Evolutionary conservation across 2,329 filamentous ascomycete species (phyloP).

Genomic region (Annulohypoxylon truncatum): DNA sequence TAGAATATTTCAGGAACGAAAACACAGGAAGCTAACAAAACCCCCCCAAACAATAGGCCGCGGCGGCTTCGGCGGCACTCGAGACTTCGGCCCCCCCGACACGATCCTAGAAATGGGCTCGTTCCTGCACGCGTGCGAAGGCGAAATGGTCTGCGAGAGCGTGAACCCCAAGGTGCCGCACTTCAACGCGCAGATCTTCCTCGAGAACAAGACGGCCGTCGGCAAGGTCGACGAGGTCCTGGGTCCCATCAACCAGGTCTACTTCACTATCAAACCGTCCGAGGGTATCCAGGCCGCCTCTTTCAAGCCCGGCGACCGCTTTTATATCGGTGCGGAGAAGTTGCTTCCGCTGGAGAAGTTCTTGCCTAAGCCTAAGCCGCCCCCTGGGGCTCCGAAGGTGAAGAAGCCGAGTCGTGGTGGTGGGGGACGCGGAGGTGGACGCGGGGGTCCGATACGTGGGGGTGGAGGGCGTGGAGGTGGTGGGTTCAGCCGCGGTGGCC

Average conservation of each 20-base stretch:
- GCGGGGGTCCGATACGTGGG: slow-evolving; percentile 55
- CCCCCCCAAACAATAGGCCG: slow-evolving; percentile 46
- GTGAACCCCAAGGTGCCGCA: slow-evolving; percentile 96
- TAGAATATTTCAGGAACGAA: not conserved
- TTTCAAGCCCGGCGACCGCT: slow-evolving; percentile 97
- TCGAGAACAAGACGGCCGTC: slow-evolving; percentile 96
- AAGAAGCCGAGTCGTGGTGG: slow-evolving; percentile 76
- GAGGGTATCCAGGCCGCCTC: slow-evolving; percentile 95
- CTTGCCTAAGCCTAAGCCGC: slow-evolving; percentile 89
- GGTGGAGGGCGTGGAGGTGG: slow-evolving; percentile 49
- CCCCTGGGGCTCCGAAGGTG: slow-evolving; percentile 70
- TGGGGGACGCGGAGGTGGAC: slow-evolving; percentile 60
- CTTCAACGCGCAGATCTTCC: slow-evolving; percentile 98
- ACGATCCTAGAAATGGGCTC: slow-evolving; percentile 80
- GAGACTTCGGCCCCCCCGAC: slow-evolving; percentile 52
- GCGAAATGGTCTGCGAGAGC: slow-evolving; percentile 97
- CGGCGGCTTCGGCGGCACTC: slow-evolving; percentile 50
- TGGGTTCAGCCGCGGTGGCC: slow-evolving; percentile 69
- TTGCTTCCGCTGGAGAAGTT: slow-evolving; percentile 95
- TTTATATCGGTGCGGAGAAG: slow-evolving; percentile 96
- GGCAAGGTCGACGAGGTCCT: slow-evolving; percentile 99
- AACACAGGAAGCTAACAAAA: slow-evolving; percentile 2
- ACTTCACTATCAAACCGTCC: slow-evolving; percentile 97
- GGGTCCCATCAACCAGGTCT: slow-evolving; percentile 96
- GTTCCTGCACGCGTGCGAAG: slow-evolving; percentile 94